Percentiles rank a stretch among this genome's conserved stretches.
Conservation (phyloP, 73 alveolate genomes). For the Paramecium biaurelia region DNA sequence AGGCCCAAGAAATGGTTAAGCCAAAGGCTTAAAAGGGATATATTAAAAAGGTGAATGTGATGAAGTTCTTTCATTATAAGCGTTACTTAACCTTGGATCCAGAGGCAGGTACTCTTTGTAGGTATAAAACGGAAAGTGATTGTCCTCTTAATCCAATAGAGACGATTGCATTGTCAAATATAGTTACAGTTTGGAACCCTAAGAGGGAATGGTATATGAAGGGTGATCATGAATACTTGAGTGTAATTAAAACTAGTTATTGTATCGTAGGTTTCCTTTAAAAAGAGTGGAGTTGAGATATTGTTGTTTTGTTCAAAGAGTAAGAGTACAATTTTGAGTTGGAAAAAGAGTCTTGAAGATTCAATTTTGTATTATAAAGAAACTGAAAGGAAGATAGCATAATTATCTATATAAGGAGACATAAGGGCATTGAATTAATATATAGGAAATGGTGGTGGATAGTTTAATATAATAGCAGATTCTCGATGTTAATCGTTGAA, state of each 20-base stretch:
- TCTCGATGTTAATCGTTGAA: neutral
- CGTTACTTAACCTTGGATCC: conserved; percentile 27
- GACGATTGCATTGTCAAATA: neutral
- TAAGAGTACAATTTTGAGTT: neutral
- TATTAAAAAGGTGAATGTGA: neutral
- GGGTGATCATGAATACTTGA: conserved; percentile 13
- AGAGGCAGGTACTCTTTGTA: neutral
- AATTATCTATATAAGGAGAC: neutral
- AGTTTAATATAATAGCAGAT: neutral
- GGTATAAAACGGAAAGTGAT: neutral
- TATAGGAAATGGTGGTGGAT: neutral
- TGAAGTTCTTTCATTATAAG: conserved; percentile 47
- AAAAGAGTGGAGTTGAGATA: conserved; percentile 1
- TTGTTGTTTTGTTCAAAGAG: neutral
- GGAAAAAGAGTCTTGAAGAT: conserved; percentile 42
- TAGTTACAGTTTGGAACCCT: neutral
- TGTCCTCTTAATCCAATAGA: conserved; percentile 29
- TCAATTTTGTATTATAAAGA: neutral
- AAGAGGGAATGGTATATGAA: conserved; percentile 25
- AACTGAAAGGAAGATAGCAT: neutral
- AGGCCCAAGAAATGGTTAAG: neutral
- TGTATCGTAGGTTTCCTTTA: neutral
- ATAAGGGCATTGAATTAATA: neutral
- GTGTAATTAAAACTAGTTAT: neutral
- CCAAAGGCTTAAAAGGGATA: conserved; percentile 9